These are phyloP conservation scores for Fusarium falciforme DNA, from an alignment of 2,329 filamentous ascomycete genomes.

Conservation along the genomic window DNA sequence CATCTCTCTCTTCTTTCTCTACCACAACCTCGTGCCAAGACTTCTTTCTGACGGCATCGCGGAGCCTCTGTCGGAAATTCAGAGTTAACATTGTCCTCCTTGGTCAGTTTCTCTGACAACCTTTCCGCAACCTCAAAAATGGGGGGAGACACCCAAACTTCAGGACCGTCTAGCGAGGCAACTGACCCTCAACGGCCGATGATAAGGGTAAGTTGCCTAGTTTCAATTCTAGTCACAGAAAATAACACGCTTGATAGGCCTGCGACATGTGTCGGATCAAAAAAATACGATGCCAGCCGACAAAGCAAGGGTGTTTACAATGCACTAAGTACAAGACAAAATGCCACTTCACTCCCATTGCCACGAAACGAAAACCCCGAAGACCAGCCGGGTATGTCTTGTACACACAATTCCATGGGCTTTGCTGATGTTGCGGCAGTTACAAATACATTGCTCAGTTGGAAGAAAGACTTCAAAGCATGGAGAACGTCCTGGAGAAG, in stretches of 20 bases:
- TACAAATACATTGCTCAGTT: constrained; percentile 33
- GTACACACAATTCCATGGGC: neutral
- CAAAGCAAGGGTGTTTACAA: constrained; percentile 39
- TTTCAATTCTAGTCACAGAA: too few relatives aligned
- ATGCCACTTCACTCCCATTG: constrained; percentile 47
- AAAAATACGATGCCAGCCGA: constrained; percentile 46
- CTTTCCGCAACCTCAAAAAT: neutral
- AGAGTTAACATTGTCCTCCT: neutral
- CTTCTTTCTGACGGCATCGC: neutral
- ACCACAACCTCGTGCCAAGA: neutral
- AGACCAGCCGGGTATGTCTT: constrained; percentile 37
- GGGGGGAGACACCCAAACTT: neutral
- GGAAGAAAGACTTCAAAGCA: constrained; percentile 27
- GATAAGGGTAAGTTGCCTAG: neutral
- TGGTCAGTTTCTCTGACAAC: neutral
- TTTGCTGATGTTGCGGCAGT: neutral
- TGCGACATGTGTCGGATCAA: constrained; percentile 47
- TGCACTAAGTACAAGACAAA: constrained; percentile 39
- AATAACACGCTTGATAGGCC: constrained; percentile 17
- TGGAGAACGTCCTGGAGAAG: constrained; percentile 17
- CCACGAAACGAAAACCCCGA: constrained; percentile 35
- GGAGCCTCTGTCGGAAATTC: neutral
- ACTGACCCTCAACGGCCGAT: neutral
- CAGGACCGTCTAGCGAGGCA: neutral
- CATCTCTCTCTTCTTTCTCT: neutral